phyloP scores from a whole-genome alignment of 129 eudicot genomes.

The Tagetes erecta region DNA sequence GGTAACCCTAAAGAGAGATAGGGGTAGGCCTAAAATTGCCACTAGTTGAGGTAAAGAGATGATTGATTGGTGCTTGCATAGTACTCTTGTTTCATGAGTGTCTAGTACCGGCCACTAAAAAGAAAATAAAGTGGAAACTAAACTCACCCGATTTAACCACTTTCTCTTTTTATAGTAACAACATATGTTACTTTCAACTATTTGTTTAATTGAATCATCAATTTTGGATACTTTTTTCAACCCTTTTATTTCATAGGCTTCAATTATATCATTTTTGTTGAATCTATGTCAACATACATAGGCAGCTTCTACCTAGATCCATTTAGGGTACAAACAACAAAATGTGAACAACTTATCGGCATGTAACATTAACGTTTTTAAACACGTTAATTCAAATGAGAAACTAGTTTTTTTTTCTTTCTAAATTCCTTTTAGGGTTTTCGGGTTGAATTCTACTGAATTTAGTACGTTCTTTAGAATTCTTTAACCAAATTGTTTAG shows the following conservation, averaged over 20 bases:
- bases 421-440: not conserved
- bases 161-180: slow-evolving; percentile 32
- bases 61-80: slow-evolving; percentile 41
- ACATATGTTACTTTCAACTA: slow-evolving; percentile 15
- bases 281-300: too few relatives aligned
- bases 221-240: not conserved
- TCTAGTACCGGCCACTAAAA: slow-evolving; percentile 34
- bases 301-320: too few relatives aligned
- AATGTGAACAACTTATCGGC: too few relatives aligned
- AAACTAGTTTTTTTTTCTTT: too few relatives aligned
- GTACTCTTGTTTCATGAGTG: slow-evolving; percentile 35
- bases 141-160: slow-evolving; percentile 32
- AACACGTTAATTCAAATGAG: too few relatives aligned
- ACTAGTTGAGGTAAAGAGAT: slow-evolving; percentile 29
- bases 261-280: not conserved
- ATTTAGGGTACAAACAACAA: too few relatives aligned
- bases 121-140: slow-evolving; percentile 30
- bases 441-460: too few relatives aligned
- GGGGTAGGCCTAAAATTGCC: slow-evolving; percentile 40
- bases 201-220: not conserved
- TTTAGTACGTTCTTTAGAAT: too few relatives aligned
- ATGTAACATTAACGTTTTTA: too few relatives aligned
- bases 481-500: too few relatives aligned
- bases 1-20: slow-evolving; percentile 29
- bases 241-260: not conserved